Conservation (phyloP, 192 early-diverging fungal species). For the Thoreauomyces humboldtii region DNA sequence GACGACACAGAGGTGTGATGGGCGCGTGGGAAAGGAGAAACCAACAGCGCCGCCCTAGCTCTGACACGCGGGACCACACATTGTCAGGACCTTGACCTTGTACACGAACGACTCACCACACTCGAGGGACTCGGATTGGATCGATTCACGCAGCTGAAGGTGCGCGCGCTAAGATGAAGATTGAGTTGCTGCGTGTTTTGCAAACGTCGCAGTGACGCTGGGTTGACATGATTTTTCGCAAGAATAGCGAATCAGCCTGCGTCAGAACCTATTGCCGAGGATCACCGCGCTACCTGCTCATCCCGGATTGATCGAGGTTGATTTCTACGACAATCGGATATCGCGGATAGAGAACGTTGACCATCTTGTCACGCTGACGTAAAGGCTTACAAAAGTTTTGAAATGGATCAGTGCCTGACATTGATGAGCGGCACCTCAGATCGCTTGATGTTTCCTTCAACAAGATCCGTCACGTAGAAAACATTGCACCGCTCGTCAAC, state of each 20-base stretch:
- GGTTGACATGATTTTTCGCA: too few relatives aligned
- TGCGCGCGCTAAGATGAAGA: too few relatives aligned
- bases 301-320: slow-evolving; percentile 70
- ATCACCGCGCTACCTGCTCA: slow-evolving; percentile 61
- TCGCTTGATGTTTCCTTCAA: slow-evolving; percentile 93
- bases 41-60: not conserved
- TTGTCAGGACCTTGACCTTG: slow-evolving; percentile 65
- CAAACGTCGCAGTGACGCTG: too few relatives aligned
- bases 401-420: not conserved
- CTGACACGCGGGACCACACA: not conserved
- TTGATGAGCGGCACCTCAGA: slow-evolving; percentile 31
- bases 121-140: slow-evolving; percentile 52
- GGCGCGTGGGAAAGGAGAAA: not conserved
- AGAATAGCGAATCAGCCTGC: slow-evolving; percentile 66
- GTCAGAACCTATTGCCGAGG: slow-evolving; percentile 81
- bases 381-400: slow-evolving; percentile 12
- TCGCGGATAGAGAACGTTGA: slow-evolving; percentile 67
- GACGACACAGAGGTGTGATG: slow-evolving; percentile 42
- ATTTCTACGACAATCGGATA: slow-evolving; percentile 95
- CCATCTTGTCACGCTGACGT: slow-evolving; percentile 59
- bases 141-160: slow-evolving; percentile 67
- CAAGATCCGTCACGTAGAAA: slow-evolving; percentile 80
- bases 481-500: slow-evolving; percentile 56
- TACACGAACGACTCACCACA: slow-evolving; percentile 61
- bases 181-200: too few relatives aligned